These are phyloP conservation scores for Inga oerstediana DNA, from an alignment of 306 rosid species.

Conservation along the genomic window DNA sequence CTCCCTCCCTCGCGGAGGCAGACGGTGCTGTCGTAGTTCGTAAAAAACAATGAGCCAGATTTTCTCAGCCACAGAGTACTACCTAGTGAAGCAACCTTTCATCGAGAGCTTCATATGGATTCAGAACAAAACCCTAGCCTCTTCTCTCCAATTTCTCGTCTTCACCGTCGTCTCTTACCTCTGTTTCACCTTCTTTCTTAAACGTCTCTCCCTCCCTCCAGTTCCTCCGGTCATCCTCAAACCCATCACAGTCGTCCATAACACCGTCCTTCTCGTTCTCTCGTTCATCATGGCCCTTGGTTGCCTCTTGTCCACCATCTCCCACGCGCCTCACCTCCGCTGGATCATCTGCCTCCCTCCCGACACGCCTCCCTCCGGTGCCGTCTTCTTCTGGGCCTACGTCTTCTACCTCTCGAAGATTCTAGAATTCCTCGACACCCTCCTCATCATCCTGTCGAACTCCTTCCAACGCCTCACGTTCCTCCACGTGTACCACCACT, in stretches of 20 bases:
- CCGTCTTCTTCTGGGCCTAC: no score
- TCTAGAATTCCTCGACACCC: no score
- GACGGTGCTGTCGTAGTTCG: neutral
- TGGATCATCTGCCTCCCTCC: no score
- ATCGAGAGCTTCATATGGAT: slow-evolving; percentile 20
- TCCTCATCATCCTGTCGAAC: no score
- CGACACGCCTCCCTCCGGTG: no score
- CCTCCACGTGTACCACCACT: no score
- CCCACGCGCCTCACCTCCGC: no score
- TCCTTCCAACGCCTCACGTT: no score
- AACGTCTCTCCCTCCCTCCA: slow-evolving; percentile 25
- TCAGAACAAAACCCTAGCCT: slow-evolving; percentile 43
- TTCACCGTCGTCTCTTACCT: slow-evolving; percentile 55
- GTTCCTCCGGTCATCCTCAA: slow-evolving; percentile 40
- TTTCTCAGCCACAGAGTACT: slow-evolving; percentile 39
- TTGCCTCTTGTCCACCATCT: no score
- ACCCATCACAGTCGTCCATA: slow-evolving; percentile 60
- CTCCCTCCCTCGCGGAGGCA: neutral
- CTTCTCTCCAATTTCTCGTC: slow-evolving; percentile 49
- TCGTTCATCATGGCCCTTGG: slow-evolving; percentile 59
- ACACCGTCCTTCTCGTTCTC: slow-evolving; percentile 53
- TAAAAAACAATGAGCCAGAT: slow-evolving; percentile 18
- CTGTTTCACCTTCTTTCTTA: slow-evolving; percentile 45
- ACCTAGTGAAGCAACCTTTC: slow-evolving; percentile 60
- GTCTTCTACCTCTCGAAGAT: no score